A percentile compares a stretch with the other conserved stretches of the same genome.
phyloP scores from a whole-genome alignment of 306 rosid genomes.

The Macrotyloma uniflorum region DNA sequence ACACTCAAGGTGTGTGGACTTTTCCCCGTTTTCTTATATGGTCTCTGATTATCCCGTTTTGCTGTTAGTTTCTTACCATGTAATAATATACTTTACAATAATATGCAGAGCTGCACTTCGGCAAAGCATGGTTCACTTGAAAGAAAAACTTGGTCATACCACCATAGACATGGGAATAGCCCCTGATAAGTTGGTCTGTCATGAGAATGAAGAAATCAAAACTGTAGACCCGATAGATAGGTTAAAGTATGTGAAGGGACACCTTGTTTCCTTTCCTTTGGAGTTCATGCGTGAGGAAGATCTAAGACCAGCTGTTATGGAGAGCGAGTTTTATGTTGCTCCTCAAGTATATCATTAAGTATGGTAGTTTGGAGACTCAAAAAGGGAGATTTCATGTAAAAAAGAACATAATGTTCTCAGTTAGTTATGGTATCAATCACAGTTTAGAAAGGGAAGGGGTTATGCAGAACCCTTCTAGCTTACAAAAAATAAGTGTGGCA shows the following conservation, averaged over 20 bases:
- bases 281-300: conserved; percentile 95
- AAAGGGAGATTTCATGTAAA: not conserved
- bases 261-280: conserved; percentile 89
- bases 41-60: not conserved
- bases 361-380: not conserved
- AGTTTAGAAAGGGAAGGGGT: conserved; percentile 24
- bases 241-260: conserved; percentile 70
- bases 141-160: conserved; percentile 71
- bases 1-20: conserved; percentile 77
- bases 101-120: conserved; percentile 73
- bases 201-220: conserved; percentile 57
- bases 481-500: not conserved
- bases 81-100: not conserved
- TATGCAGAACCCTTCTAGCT: conserved; percentile 26
- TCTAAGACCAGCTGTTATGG: conserved; percentile 89
- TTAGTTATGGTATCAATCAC: not conserved
- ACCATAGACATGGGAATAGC: conserved; percentile 92
- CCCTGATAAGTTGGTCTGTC: conserved; percentile 57
- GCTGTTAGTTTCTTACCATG: conserved; percentile 1
- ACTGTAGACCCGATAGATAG: conserved; percentile 57
- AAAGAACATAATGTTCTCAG: not conserved
- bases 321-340: conserved; percentile 86
- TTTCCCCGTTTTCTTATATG: not conserved
- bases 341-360: conserved; percentile 84
- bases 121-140: conserved; percentile 66